Percentiles rank a stretch among this genome's conserved stretches.
Conservation (phyloP, 2,329 filamentous ascomycete species). For the Trichocomaceae sp. region DNA sequence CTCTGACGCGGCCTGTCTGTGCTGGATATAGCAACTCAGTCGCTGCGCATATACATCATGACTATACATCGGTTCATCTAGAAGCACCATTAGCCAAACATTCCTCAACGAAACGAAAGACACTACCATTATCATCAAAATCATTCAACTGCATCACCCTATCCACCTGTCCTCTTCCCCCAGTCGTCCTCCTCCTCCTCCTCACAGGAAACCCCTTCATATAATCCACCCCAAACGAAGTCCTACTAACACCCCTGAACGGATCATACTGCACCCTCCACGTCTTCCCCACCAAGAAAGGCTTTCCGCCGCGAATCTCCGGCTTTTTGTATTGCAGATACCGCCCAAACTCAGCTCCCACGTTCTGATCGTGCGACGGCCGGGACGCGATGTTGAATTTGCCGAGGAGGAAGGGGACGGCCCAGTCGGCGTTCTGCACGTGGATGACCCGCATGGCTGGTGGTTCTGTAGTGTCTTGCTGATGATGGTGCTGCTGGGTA, state of each 20-base stretch:
- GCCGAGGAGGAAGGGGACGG: conserved; percentile 42
- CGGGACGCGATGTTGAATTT: conserved; percentile 45
- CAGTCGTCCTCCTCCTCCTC: conserved; percentile 11
- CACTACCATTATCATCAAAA: conserved; percentile 36
- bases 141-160: conserved; percentile 48
- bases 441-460: conserved; percentile 36
- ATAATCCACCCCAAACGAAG: conserved; percentile 48
- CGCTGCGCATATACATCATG: conserved; percentile 48
- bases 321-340: conserved; percentile 46
- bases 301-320: conserved; percentile 44
- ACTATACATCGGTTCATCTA: conserved; percentile 39
- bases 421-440: conserved; percentile 50
- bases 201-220: conserved; percentile 38
- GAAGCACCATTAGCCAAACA: neutral
- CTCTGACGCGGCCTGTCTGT: conserved; percentile 37
- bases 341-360: conserved; percentile 45
- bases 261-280: conserved; percentile 47
- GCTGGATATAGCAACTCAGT: conserved; percentile 46
- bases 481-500: no score
- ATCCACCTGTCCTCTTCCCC: conserved; percentile 21
- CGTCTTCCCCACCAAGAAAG: conserved; percentile 46
- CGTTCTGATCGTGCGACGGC: conserved; percentile 29
- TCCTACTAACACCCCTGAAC: conserved; percentile 45
- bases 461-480: conserved; percentile 9
- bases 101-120: neutral